Conservation (phyloP, 2,329 filamentous ascomycete genomes). For the Diaporthe capsici region DNA sequence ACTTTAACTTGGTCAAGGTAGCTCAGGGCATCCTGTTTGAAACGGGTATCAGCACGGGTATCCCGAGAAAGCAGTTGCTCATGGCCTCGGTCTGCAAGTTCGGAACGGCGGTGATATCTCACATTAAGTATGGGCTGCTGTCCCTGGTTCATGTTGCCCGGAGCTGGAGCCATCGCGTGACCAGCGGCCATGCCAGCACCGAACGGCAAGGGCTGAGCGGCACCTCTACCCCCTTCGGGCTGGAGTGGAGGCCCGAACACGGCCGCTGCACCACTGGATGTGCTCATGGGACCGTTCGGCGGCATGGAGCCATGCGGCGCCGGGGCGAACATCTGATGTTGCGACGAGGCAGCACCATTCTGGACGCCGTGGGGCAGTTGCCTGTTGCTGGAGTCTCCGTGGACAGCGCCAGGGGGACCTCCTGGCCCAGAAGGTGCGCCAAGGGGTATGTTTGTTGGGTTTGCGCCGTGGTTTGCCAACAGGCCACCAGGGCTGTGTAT, state of each 20-base stretch:
- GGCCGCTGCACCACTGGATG: conserved; percentile 71
- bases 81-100: conserved; percentile 34
- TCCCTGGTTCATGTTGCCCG: conserved; percentile 77
- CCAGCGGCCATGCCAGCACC: conserved; percentile 56
- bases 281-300: conserved; percentile 67
- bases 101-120: conserved; percentile 50
- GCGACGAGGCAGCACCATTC: conserved; percentile 59
- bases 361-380: conserved; percentile 66
- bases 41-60: conserved; percentile 46
- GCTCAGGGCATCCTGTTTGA: conserved; percentile 78
- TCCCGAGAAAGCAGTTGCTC: conserved; percentile 13
- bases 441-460: conserved; percentile 66
- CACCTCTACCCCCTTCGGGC: conserved; percentile 67
- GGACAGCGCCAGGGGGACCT: conserved; percentile 68
- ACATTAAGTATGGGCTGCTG: conserved; percentile 88
- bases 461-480: conserved; percentile 79
- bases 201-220: conserved; percentile 75
- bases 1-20: conserved; percentile 99
- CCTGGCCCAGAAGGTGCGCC: conserved; percentile 66
- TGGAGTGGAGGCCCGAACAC: conserved; percentile 80
- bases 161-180: conserved; percentile 54
- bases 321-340: conserved; percentile 71
- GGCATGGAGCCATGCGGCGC: conserved; percentile 65
- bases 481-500: conserved; percentile 95
- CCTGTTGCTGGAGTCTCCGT: conserved; percentile 65